Evolutionary conservation across 2,329 filamentous ascomycete genomes (phyloP).

Genomic region (Helotiales sp.): DNA sequence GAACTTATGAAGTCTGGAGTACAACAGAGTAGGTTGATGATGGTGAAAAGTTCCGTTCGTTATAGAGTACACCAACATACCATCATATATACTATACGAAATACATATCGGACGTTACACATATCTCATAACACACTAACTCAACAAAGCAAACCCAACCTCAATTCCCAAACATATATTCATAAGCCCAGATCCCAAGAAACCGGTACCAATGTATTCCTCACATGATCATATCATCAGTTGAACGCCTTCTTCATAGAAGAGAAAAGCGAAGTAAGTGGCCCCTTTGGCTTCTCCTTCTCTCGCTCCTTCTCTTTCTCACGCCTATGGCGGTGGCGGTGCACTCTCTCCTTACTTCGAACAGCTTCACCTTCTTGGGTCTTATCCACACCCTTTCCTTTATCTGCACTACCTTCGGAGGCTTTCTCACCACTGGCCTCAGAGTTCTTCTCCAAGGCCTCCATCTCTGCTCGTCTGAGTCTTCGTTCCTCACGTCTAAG

Average conservation of each 20-base stretch:
- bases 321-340: slow-evolving; percentile 28
- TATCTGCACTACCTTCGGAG: slow-evolving; percentile 5
- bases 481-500: slow-evolving; percentile 33
- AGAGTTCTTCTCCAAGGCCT: slow-evolving; percentile 18
- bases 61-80: not conserved
- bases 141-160: not conserved
- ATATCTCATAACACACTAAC: slow-evolving; percentile 24
- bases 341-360: slow-evolving; percentile 25
- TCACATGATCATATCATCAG: slow-evolving; percentile 18
- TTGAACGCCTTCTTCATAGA: slow-evolving; percentile 33
- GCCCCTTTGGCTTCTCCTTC: slow-evolving; percentile 29
- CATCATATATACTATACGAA: slow-evolving; percentile 26
- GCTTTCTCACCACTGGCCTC: slow-evolving; percentile 13
- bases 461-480: slow-evolving; percentile 32
- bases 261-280: slow-evolving; percentile 29
- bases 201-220: slow-evolving; percentile 5
- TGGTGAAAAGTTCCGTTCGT: not conserved
- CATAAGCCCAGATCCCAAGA: slow-evolving; percentile 3
- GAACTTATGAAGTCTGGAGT: no score
- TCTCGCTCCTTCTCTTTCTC: slow-evolving; percentile 20
- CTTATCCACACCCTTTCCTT: slow-evolving; percentile 19
- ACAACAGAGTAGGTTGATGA: no score
- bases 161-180: not conserved
- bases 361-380: slow-evolving; percentile 1
- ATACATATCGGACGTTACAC: slow-evolving; percentile 27